Conservation (phyloP, 2,329 filamentous ascomycete species). For the Eurotiales sp. region DNA sequence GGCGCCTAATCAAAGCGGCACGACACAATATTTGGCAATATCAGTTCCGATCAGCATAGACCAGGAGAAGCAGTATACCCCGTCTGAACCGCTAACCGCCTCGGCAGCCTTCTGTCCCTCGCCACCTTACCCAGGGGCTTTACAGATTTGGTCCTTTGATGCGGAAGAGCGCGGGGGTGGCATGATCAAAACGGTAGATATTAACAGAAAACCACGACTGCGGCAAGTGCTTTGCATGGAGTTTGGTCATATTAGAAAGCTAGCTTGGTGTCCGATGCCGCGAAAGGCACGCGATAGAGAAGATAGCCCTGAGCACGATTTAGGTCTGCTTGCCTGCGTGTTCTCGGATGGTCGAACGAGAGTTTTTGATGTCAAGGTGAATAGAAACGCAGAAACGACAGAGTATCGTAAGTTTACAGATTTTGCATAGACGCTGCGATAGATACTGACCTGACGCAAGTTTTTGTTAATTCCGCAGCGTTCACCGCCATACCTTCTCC, state of each 20-base stretch:
- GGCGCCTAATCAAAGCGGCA: conserved; percentile 42
- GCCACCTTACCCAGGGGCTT: conserved; percentile 44
- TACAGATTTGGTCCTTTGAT: conserved; percentile 58
- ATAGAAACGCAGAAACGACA: conserved; percentile 22
- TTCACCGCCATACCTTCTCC: conserved; percentile 47
- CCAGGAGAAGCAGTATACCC: conserved; percentile 31
- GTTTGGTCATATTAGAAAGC: conserved; percentile 53
- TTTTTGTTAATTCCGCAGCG: conserved; percentile 45
- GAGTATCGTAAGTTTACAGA: conserved; percentile 30
- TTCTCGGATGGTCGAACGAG: conserved; percentile 57
- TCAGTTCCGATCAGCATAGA: conserved; percentile 37
- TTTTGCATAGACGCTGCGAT: not conserved
- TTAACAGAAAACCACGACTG: conserved; percentile 42
- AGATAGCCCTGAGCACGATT: conserved; percentile 24
- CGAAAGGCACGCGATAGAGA: conserved; percentile 29
- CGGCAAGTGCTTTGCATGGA: conserved; percentile 52
- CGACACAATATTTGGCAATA: conserved; percentile 56
- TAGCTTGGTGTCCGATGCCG: conserved; percentile 56
- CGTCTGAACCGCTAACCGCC: conserved; percentile 28
- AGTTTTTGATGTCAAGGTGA: conserved; percentile 50
- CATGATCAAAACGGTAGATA: conserved; percentile 40
- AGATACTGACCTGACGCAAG: conserved; percentile 18
- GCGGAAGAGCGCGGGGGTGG: conserved; percentile 30
- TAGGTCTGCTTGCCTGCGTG: conserved; percentile 55
- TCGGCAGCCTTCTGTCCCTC: conserved; percentile 52